Conservation (phyloP, 345 rosid genomes). For the Rhizophora mangle region DNA sequence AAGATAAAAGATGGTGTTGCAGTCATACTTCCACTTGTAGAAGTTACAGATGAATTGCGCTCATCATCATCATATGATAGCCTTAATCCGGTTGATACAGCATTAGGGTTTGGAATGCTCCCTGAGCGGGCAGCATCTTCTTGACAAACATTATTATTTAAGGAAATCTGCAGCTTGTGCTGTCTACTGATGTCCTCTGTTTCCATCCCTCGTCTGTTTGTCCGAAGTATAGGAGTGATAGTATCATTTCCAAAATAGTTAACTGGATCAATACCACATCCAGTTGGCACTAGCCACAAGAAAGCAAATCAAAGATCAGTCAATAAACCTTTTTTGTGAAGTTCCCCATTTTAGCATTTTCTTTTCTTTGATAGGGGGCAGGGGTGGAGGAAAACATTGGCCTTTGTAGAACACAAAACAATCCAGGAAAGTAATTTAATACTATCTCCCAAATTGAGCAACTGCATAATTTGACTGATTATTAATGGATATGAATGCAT, state of each 20-base stretch:
- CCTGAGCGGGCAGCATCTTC: slow-evolving; percentile 54
- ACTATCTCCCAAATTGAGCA: too few relatives aligned
- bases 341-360: background rate
- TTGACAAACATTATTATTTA: slow-evolving; percentile 44
- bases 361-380: too few relatives aligned
- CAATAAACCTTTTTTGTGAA: background rate
- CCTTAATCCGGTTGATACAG: slow-evolving; percentile 80
- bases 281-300: slow-evolving; percentile 43
- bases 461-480: too few relatives aligned
- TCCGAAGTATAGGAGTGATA: slow-evolving; percentile 44
- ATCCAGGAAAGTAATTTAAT: too few relatives aligned
- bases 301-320: slow-evolving; percentile 17
- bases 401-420: too few relatives aligned
- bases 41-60: slow-evolving; percentile 69
- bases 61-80: slow-evolving; percentile 79
- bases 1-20: slow-evolving; percentile 49
- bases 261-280: slow-evolving; percentile 57
- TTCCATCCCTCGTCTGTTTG: slow-evolving; percentile 52
- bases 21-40: slow-evolving; percentile 65
- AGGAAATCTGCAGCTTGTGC: slow-evolving; percentile 68
- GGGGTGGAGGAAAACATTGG: too few relatives aligned
- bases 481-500: too few relatives aligned
- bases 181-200: slow-evolving; percentile 53
- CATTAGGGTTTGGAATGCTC: slow-evolving; percentile 49
- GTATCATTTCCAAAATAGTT: slow-evolving; percentile 64